Evolutionary conservation across 176 grass and related monocot species (phyloP), one percentile per base, ranked within the genome.

Genomic region (Zizania latifolia): DNA sequence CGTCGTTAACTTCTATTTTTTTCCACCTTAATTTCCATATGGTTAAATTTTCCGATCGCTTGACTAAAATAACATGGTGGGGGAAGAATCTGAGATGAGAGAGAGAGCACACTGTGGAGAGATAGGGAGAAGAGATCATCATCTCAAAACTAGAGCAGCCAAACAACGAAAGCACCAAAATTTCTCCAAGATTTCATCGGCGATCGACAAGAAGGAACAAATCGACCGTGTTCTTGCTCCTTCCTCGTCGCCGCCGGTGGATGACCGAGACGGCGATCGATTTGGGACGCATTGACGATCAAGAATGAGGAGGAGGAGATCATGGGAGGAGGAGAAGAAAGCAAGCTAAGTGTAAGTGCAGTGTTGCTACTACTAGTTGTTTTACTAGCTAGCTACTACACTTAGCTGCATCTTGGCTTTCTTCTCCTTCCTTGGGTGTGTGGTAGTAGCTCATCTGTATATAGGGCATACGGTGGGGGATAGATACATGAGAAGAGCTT

Each of bases 21-120:
- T 60, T 45, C 35, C 44, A 53, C 63, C 70, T 75, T 84, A 21
- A 84, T 64, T 84, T 62, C 83, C 75, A 34, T n/a, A n/a, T 68
- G 62, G 41, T 83, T 68, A 62, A n/a, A 50, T 79, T 83, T 87
- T 79, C 79, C 71, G 48, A 53, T 53, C 48, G n/a, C 80, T 84
- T 84, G 70, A 88, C 86, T 57, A 80, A 63, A 88, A 76, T 80
- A 88, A 76, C 86, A 75, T 88, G 86, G 80, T 29, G 68, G 79
- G 62, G 78, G 59, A 39, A 2, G 27, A 53, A 79, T 39, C 69
- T 83, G 54, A 88, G 61, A 79, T 69, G 80, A 62, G 80, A 74
- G 80, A 62, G 81, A 79, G 46, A 53, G 48, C 48, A 53, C 36
- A 69, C 68, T 70, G 12, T 79, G 70, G 43, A 17, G 43, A 46